These are phyloP conservation scores for Pseudogymnoascus sp. DNA, from an alignment of 2,329 filamentous ascomycete genomes.

Conservation along the genomic window DNA sequence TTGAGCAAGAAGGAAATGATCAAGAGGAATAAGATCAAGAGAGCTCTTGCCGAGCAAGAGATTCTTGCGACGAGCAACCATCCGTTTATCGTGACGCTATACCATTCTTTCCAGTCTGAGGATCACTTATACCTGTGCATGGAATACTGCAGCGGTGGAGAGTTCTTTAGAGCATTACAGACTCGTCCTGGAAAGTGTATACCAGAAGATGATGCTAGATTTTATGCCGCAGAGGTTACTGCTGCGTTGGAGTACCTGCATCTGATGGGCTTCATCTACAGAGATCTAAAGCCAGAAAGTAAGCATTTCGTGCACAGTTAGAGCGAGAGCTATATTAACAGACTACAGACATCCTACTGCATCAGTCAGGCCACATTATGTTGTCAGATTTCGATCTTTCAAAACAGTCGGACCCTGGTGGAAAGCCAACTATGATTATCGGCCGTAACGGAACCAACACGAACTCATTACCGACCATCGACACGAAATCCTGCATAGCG, in stretches of 20 bases:
- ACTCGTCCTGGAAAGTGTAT: constrained; percentile 96
- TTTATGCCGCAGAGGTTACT: constrained; percentile 96
- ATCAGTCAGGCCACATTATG: constrained; percentile 99
- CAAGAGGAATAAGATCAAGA: constrained; percentile 99
- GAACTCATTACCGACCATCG: constrained; percentile 86
- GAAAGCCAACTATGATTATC: constrained; percentile 96
- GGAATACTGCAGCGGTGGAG: constrained; percentile 98
- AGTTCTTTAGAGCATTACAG: constrained; percentile 95
- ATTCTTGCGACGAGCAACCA: constrained; percentile 98
- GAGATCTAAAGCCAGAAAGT: constrained; percentile 96
- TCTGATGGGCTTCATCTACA: constrained; percentile 98
- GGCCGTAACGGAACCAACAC: constrained; percentile 60
- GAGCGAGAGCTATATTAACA: constrained; percentile 29
- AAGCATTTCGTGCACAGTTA: constrained; percentile 33
- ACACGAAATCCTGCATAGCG: constrained; percentile 95
- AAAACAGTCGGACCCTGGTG: constrained; percentile 92
- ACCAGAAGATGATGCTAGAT: constrained; percentile 89
- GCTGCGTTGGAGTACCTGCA: constrained; percentile 94
- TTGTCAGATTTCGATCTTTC: constrained; percentile 97
- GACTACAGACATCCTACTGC: constrained; percentile 75
- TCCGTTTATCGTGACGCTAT: constrained; percentile 96
- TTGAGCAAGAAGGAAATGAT: constrained; percentile 99
- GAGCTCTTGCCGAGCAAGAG: constrained; percentile 92
- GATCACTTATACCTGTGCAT: constrained; percentile 99
- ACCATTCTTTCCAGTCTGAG: constrained; percentile 98